Evolutionary conservation across 225 moss, liverwort and hornwort genomes (phyloP).

Genomic region (Bryum argenteum): DNA sequence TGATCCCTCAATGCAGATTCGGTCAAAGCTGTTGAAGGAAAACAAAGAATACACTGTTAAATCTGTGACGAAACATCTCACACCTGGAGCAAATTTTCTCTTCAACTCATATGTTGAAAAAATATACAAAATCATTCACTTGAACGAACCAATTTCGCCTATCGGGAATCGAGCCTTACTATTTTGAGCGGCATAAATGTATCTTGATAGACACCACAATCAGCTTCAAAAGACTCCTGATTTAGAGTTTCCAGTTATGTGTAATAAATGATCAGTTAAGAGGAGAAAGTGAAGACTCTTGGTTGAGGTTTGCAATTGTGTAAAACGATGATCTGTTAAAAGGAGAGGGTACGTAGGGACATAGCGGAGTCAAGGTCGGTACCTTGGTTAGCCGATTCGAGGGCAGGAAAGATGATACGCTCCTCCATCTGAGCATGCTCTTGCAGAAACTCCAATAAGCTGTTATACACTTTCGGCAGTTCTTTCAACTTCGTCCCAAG

Average conservation of each 20-base stretch:
- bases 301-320: too few relatives aligned
- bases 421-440: conserved; percentile 99
- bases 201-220: background rate
- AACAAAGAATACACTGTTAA: background rate
- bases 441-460: conserved; percentile 76
- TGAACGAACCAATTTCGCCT: too few relatives aligned
- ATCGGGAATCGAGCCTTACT: too few relatives aligned
- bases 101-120: too few relatives aligned
- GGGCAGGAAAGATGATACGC: conserved; percentile 76
- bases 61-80: background rate
- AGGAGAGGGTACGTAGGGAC: too few relatives aligned
- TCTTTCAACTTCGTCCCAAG: conserved; percentile 57
- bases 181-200: too few relatives aligned
- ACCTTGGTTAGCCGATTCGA: conserved; percentile 77
- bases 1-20: conserved; percentile 53
- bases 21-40: conserved; percentile 47
- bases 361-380: background rate
- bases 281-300: too few relatives aligned
- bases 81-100: background rate
- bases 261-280: too few relatives aligned
- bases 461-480: conserved; percentile 70
- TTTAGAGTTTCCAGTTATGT: background rate
- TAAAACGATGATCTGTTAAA: too few relatives aligned
- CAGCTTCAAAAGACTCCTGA: too few relatives aligned
- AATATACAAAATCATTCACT: too few relatives aligned